These are phyloP conservation scores for Chaetomiaceae sp. DNA, from an alignment of 2,329 filamentous ascomycete genomes.

Conservation along the genomic window DNA sequence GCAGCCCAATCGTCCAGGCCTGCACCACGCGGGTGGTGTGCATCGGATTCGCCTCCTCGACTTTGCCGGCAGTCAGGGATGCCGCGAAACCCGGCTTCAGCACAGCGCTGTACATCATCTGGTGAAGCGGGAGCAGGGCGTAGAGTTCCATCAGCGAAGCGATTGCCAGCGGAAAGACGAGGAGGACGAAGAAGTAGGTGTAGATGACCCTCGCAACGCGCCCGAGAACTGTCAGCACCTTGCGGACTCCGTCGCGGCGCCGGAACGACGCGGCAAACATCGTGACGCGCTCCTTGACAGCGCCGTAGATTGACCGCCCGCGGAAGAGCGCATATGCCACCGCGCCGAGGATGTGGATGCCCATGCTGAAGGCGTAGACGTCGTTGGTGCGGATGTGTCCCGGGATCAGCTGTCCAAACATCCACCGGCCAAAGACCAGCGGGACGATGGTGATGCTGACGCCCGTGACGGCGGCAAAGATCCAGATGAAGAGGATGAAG, in stretches of 20 bases:
- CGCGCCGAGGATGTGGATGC: constrained; percentile 74
- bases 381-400: constrained; percentile 76
- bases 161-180: constrained; percentile 78
- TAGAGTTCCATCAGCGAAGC: constrained; percentile 84
- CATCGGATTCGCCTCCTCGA: constrained; percentile 33
- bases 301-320: constrained; percentile 37
- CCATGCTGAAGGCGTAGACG: constrained; percentile 91
- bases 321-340: constrained; percentile 59
- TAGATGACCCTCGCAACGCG: constrained; percentile 57
- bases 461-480: constrained; percentile 85
- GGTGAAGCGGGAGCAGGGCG: constrained; percentile 79
- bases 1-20: constrained; percentile 86
- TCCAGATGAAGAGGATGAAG: constrained; percentile 88
- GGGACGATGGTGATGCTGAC: constrained; percentile 82
- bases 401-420: constrained; percentile 72
- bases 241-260: constrained; percentile 31
- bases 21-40: constrained; percentile 86
- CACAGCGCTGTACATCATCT: constrained; percentile 54
- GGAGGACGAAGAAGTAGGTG: constrained; percentile 66
- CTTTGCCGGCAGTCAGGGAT: constrained; percentile 26
- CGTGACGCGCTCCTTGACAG: constrained; percentile 31
- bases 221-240: constrained; percentile 28
- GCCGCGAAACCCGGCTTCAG: constrained; percentile 29
- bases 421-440: constrained; percentile 73
- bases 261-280: constrained; percentile 28